Evolutionary conservation across 108 stramenopile species (phyloP), one percentile per base, ranked within the genome.

Genomic region (Aurantiochytrium sp.): DNA sequence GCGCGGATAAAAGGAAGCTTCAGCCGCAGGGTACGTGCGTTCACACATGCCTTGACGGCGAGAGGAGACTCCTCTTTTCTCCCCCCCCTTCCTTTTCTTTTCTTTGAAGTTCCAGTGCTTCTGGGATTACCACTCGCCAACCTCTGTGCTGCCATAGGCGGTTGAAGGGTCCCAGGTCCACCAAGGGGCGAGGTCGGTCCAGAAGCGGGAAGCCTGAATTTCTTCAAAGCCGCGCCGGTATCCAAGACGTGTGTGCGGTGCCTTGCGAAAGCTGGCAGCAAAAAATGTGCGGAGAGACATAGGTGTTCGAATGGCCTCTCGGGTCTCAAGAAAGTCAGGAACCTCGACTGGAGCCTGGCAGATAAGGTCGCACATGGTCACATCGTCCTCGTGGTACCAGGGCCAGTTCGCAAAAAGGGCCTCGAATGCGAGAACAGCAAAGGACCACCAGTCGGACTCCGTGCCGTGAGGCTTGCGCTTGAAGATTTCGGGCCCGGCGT

Each of bases 371-470:
- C 73, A 83, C 73, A 83, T 83, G 21, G 14, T 83, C 42, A 18
- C 14, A 21, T 8, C 18, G 44, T 83, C 73, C 73, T 83, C 73
- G 2, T 51, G 44, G 6, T 51, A 16, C 44, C 44, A 83, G n/a
- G 73, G 73, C 73, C 44, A 83, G 12, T 8, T 21, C 23, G 44
- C 73, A 21, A 83, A 83, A 16, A 83, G 47, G 5, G 49, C 47
- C 73, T 83, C 73, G 21, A 25, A 83, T 5, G 25, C 47, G 23
- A 83, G 73, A n/a, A 83, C 73, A 16, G 47, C 73, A 83, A 83
- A 83, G 73, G 47, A 51, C 73, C 73, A 83, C 73, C 73, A 83
- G 73, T 83, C 73, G n/a, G 73, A 51, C 49, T 83, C 73, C 5
- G 73, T 83, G 49, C 73, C 73, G 49, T 83, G 73, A n/a, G 73